phyloP scores from a whole-genome alignment of 371 early-diverging fungal genomes.

The Furculomyces boomerangus region DNA sequence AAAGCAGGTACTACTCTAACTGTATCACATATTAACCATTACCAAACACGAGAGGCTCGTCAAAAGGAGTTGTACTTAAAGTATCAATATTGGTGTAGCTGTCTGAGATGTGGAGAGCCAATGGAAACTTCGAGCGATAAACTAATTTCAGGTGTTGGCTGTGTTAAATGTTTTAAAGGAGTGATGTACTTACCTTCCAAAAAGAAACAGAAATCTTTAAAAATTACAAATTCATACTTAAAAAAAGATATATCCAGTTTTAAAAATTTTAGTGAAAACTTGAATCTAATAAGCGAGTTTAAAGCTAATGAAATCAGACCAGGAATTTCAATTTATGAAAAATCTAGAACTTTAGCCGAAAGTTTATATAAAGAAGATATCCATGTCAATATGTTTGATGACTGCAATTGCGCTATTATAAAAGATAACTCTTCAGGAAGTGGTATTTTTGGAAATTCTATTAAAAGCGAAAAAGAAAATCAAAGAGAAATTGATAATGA shows the following conservation, averaged over 20 bases:
- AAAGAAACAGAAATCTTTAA: constrained; percentile 21
- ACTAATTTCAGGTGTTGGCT: constrained; percentile 40
- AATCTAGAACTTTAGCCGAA: no score
- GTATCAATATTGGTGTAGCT: constrained; percentile 54
- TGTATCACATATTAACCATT: constrained; percentile 43
- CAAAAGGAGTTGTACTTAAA: constrained; percentile 33
- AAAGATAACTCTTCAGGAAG: no score
- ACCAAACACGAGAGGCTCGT: constrained; percentile 41
- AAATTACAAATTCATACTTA: constrained; percentile 29
- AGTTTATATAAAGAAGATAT: no score
- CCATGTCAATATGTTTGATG: no score
- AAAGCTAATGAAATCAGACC: no score
- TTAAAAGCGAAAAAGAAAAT: no score
- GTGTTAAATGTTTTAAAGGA: constrained; percentile 33
- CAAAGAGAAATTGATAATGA: no score
- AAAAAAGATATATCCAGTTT: constrained; percentile 12
- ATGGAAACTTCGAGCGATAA: constrained; percentile 43
- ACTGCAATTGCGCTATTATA: no score
- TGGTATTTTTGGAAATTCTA: no score
- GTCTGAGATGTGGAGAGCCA: constrained; percentile 36
- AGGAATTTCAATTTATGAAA: no score
- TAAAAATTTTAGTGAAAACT: no score
- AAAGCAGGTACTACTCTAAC: constrained; percentile 33
- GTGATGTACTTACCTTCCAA: constrained; percentile 43
- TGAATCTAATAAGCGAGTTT: no score